phyloP scores from a whole-genome alignment of 306 rosid species.

The Bauhinia variegata region DNA sequence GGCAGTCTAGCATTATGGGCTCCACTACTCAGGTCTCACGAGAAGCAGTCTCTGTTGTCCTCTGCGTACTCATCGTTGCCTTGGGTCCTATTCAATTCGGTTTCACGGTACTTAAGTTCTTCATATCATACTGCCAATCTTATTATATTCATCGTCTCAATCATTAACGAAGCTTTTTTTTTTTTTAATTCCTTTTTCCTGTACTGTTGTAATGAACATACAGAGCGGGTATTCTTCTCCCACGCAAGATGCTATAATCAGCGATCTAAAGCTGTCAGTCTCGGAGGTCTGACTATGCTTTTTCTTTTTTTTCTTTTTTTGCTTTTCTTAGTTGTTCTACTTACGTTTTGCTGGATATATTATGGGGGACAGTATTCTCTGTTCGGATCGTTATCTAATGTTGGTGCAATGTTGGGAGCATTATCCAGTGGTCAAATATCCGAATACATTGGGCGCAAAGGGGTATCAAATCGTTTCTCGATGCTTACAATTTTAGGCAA shows the following conservation, averaged over 20 bases:
- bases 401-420: conserved; percentile 93
- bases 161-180: not conserved
- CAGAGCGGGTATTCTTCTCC: conserved; percentile 87
- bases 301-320: not conserved
- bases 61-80: conserved; percentile 83
- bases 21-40: conserved; percentile 66
- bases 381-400: conserved; percentile 84
- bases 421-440: conserved; percentile 87
- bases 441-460: conserved; percentile 80
- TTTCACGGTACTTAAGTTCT: conserved; percentile 50
- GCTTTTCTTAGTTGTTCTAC: not conserved
- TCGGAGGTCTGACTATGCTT: conserved; percentile 59
- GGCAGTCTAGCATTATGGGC: conserved; percentile 64
- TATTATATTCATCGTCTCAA: not conserved
- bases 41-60: conserved; percentile 73
- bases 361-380: conserved; percentile 57
- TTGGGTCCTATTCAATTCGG: conserved; percentile 91
- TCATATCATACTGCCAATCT: not conserved
- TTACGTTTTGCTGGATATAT: conserved; percentile 14
- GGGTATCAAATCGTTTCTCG: conserved; percentile 52
- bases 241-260: conserved; percentile 60
- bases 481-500: conserved; percentile 16
- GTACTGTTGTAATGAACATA: not conserved
- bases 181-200: not conserved
- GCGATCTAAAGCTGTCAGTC: conserved; percentile 66